Evolutionary conservation across 1,139 yeast genomes (phyloP).

Genomic region (Suhomyces choctaworum): DNA sequence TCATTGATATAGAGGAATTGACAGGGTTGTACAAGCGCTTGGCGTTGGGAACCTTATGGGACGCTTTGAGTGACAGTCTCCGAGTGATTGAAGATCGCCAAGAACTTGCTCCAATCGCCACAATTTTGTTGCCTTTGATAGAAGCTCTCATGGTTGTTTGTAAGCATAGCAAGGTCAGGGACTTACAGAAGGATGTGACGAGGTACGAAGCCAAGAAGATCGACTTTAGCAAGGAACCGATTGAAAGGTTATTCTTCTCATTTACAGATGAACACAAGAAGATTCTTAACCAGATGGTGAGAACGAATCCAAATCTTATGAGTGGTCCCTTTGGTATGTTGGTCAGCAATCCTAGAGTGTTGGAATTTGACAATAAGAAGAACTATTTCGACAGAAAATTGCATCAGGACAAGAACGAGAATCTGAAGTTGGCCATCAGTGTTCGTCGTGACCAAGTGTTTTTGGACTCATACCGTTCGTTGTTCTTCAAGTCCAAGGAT

Average conservation of each 20-base stretch:
- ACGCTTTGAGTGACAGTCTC: constrained; percentile 77
- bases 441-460: constrained; percentile 91
- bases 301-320: constrained; percentile 90
- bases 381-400: constrained; percentile 78
- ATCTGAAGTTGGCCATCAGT: constrained; percentile 56
- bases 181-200: constrained; percentile 59
- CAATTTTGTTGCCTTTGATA: constrained; percentile 80
- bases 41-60: constrained; percentile 82
- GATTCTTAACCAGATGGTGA: constrained; percentile 87
- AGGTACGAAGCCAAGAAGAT: constrained; percentile 59
- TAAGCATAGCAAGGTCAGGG: constrained; percentile 77
- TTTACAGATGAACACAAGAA: constrained; percentile 91
- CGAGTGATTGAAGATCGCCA: constrained; percentile 55
- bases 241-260: constrained; percentile 77
- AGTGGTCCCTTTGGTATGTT: constrained; percentile 94
- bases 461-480: constrained; percentile 81
- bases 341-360: constrained; percentile 82
- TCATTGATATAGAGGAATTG: constrained; percentile 44
- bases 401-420: constrained; percentile 48
- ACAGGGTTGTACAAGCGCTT: constrained; percentile 65
- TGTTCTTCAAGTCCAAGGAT: constrained; percentile 77
- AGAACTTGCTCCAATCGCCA: constrained; percentile 63
- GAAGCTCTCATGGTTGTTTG: constrained; percentile 96
- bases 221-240: constrained; percentile 73
- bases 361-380: constrained; percentile 94